These are phyloP conservation scores for Cladophialophora chaetospira DNA, from an alignment of 2,329 filamentous ascomycete genomes.

Conservation along the genomic window DNA sequence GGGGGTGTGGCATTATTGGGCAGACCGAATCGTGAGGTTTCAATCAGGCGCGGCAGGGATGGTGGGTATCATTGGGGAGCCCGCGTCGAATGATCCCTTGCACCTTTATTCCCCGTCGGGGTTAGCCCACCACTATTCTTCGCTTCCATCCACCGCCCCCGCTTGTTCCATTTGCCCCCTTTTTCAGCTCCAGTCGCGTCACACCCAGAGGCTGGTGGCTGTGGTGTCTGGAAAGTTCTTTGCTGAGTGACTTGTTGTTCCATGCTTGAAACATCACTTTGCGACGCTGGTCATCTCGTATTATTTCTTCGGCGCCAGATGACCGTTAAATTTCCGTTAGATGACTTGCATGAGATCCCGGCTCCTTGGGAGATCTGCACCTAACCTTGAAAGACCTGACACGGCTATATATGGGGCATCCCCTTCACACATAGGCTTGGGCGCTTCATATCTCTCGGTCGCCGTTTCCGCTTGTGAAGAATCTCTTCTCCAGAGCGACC, in stretches of 20 bases:
- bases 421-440: background rate
- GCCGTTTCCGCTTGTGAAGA: no score
- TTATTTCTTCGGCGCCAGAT: background rate
- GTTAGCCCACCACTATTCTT: slow-evolving; percentile 10
- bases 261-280: background rate
- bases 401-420: background rate
- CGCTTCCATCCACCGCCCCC: slow-evolving; percentile 13
- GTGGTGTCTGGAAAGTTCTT: no score
- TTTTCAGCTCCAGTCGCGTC: background rate
- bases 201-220: background rate
- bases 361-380: slow-evolving; percentile 9
- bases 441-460: background rate
- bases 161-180: slow-evolving; percentile 9
- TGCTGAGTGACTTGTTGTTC: background rate
- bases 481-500: no score
- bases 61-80: background rate
- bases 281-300: background rate
- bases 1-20: background rate
- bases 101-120: slow-evolving; percentile 6
- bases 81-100: background rate
- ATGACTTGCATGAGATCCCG: slow-evolving; percentile 11
- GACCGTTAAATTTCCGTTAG: background rate
- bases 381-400: background rate
- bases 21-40: background rate
- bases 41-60: background rate